A percentile compares a stretch with the other conserved stretches of the same genome.
These are phyloP conservation scores for Croton laevigatus DNA, from an alignment of 441 rosid species.

Conservation along the genomic window DNA sequence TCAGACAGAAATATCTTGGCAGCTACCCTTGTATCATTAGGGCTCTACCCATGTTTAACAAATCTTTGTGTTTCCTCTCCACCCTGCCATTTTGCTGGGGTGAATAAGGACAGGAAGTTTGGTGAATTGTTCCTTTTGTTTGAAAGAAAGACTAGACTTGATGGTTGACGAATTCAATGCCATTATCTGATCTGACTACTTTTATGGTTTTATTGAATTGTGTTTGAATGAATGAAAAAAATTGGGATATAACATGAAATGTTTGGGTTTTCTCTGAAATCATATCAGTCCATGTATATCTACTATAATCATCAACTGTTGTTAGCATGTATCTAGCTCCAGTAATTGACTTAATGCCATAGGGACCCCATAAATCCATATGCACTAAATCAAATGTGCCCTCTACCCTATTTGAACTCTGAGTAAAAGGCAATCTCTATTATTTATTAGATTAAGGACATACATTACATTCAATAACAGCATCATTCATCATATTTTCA, in stretches of 20 bases:
- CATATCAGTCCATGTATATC: constrained; percentile 2
- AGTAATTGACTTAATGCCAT: neutral
- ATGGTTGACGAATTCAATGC: neutral
- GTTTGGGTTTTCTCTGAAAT: neutral
- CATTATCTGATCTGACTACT: neutral
- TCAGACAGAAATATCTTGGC: neutral
- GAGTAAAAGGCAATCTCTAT: neutral
- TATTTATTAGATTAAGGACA: neutral
- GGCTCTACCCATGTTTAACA: neutral
- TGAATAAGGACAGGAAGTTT: neutral
- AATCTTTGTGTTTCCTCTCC: neutral
- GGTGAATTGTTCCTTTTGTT: neutral
- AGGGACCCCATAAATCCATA: constrained; percentile 5
- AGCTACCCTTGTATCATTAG: neutral
- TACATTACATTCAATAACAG: neutral
- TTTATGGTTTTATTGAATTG: neutral
- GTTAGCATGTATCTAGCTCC: no score
- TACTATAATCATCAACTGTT: neutral
- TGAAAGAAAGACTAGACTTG: neutral
- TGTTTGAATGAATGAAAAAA: neutral
- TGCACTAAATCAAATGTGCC: neutral
- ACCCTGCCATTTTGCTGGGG: neutral
- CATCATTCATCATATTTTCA: no score
- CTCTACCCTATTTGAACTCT: neutral
- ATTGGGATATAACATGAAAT: neutral